Conservation (phyloP, 2,329 filamentous ascomycete species). For the Erysiphe neolycopersici region DNA sequence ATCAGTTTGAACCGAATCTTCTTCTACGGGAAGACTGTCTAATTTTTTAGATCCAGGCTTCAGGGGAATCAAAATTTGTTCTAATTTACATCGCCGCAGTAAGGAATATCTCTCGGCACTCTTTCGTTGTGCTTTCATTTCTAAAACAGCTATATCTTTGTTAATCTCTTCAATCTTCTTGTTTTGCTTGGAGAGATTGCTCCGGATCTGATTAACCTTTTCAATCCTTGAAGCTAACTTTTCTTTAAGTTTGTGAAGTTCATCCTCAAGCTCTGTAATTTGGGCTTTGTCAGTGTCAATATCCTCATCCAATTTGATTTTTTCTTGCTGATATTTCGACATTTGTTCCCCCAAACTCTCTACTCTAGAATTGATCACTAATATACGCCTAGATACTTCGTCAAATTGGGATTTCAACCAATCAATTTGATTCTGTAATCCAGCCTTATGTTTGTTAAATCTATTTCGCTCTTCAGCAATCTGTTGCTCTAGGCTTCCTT, state of each 20-base stretch:
- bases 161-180: constrained; percentile 55
- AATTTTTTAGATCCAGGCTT: constrained; percentile 40
- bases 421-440: constrained; percentile 33
- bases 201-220: constrained; percentile 50
- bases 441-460: constrained; percentile 62
- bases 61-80: constrained; percentile 73
- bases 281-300: constrained; percentile 50
- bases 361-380: constrained; percentile 36
- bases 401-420: constrained; percentile 27
- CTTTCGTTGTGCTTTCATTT: constrained; percentile 65
- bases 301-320: constrained; percentile 44
- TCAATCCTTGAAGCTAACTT: constrained; percentile 43
- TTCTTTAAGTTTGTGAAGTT: constrained; percentile 39
- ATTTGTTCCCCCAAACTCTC: constrained; percentile 43
- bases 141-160: constrained; percentile 52
- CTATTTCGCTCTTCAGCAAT: constrained; percentile 64
- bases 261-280: constrained; percentile 47
- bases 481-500: constrained; percentile 78
- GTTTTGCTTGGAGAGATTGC: constrained; percentile 57
- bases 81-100: constrained; percentile 71
- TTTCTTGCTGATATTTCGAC: constrained; percentile 41
- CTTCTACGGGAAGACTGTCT: constrained; percentile 69
- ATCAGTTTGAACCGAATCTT: constrained; percentile 48
- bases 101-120: constrained; percentile 61
- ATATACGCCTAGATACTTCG: constrained; percentile 41